Base-by-base conservation (phyloP, 441 rosid genomes). In the Brassica balearica region DNA sequence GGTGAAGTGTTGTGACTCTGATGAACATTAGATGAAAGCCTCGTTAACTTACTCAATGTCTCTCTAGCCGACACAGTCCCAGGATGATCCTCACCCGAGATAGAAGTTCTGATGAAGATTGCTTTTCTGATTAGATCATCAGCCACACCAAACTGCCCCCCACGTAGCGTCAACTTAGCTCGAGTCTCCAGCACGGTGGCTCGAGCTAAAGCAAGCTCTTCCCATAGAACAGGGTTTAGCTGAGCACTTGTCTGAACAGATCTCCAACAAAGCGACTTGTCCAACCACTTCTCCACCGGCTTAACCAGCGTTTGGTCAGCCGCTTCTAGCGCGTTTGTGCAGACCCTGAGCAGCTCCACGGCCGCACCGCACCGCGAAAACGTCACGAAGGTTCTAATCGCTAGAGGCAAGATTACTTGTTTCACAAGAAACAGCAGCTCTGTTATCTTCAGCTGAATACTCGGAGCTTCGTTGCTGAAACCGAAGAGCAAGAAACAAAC, bases 111-210 rank as follows among this genome's bases (percentile, higher is more conserved):
- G 66, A 95, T 89, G 67, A 87, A 95, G 76, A 95, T 89, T 0
- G 97, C 97, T 81, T 92, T 93, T 87, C 97, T 86, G 12, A 95
- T 87, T 17, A 95, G 81, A 84, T 91, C 99, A 83, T 95, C 98
- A 4, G 92, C 96, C 51, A 90, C 77, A 79, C 91, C 92, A 4
- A 88, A 92, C 69, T 89, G 91, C 0, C 97, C 96, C 1, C 99
- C 99, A 53, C 93, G 87, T 68, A 91, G 77, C 94, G 91, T 90
- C 65, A 95, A 79, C 85, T 95, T 95, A 71, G 98, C 94, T 79
- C 99, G 83, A 20, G 95, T 92, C 83, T 93, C 99, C 23, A 95
- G 88, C 81, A 95, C 97, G 0, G 89, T 88, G 62, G 98, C 99
- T 85, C 98, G 89, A 19, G 86, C 79, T 4, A 95, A 75, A 2